Evolutionary conservation across 441 rosid genomes (phyloP), one percentile per base, ranked within the genome.

Genomic region (Francoa sonchifolia): DNA sequence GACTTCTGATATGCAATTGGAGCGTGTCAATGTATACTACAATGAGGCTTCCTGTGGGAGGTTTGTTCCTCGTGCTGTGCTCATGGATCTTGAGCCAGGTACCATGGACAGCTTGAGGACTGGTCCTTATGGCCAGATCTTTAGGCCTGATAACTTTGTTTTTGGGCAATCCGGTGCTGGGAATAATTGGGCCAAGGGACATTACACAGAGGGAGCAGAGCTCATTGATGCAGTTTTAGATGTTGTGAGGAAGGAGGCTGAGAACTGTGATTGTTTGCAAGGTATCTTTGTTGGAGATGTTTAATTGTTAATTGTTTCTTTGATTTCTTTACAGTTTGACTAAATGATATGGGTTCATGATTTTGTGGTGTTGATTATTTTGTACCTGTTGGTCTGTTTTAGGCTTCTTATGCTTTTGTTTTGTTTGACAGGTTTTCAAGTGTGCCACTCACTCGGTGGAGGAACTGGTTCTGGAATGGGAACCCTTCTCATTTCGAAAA

Each of bases 381-480:
- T 1, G 25, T 18, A 23, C 27, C 27, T 6, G 36, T 8, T 18
- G 15, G 17, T 20, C 8, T 34, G 30, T 9, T 7, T 21, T 9
- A 12, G 4, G 22, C 12, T 11, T 18, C 6, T 17, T 8, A 11
- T 42, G 27, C 7, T 32, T 8, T 13, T 4, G 1, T n/a, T 32
- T 11, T 12, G n/a, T n/a, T 19, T 43, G 8, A 16, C 34, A 64
- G 69, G 69, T 42, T 64, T 64, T 28, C 69, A 58, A 50, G 26
- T 64, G 11, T 64, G 69, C 48, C 69, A 64, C 58, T 64, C 69
- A 2, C n/a, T n/a, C n/a, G n/a, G n/a, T n/a, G n/a, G n/a, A n/a
- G n/a, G n/a, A n/a, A n/a, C n/a, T n/a, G n/a, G 69, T 44, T 68
- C 74, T n/a, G 74, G 74, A 25, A 64, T 68, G 71, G 74, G 74